Evolutionary conservation across 2,329 filamentous ascomycete genomes (phyloP), one percentile per base, ranked within the genome.

Genomic region (Xylaria sp.): DNA sequence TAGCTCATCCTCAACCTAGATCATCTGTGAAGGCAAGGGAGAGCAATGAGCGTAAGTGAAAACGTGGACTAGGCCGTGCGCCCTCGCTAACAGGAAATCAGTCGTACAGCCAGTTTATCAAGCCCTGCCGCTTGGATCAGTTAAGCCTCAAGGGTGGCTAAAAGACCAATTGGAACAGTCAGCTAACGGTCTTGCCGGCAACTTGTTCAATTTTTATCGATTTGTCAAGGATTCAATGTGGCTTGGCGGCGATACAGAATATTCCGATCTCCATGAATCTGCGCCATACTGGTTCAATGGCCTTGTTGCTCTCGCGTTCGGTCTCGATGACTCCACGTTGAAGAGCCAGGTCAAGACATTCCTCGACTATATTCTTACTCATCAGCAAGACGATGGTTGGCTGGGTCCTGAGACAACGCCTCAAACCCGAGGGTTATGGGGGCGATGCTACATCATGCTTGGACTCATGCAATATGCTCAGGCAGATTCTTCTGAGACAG

Each of bases 281-380:
- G 82, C 84, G 32, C 85, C 87, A 0, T 89, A 89, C 75, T 89
- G 87, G 85, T 85, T 88, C 73, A 89, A 89, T 72, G 85, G 83
- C 3, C 79, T 88, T 1, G 86, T 89, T 1, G 86, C 87, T 20
- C 80, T 89, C 28, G 86, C 87, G 1, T 89, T 85, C 69, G 78
- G 77, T 0, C 76, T 86, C 4, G 80, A 86, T 60, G 83, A 89
- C 73, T 71, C 78, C 2, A 77, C 83, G 5, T 77, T 89, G n/a
- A 85, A 86, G 71, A 72, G 70, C 0, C 86, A 89, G 69, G 83
- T 86, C 8, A 79, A 81, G 20, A 70, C 77, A 5, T 82, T 82
- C 37, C 76, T 84, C 6, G 78, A 84, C 62, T 84, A 84, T 70
- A 80, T 87, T 1, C 77, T 89, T n/a, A 77, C 79, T 6, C 79